Evolutionary conservation across 371 early-diverging fungal genomes (phyloP).

Genomic region (Caulochytrium protostelioides): DNA sequence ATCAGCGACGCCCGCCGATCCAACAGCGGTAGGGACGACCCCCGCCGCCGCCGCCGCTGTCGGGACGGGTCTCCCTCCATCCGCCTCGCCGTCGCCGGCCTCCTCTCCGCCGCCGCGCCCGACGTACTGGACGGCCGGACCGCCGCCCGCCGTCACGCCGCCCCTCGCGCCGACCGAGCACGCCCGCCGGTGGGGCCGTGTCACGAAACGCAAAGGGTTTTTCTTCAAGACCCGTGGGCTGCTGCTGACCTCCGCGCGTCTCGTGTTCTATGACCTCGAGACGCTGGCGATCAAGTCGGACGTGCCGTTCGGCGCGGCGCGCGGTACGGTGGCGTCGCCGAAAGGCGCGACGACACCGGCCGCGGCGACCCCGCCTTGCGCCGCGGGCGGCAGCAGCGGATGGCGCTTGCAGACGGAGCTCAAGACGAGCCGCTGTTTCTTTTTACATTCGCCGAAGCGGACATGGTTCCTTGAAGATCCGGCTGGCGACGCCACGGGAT

Average conservation of each 20-base stretch:
- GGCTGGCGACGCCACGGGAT: constrained; percentile 22
- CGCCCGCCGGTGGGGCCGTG: constrained; percentile 32
- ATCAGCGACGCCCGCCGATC: too few species aligned
- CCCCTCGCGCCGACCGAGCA: constrained; percentile 37
- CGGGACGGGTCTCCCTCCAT: too few species aligned
- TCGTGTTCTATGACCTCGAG: constrained; percentile 42
- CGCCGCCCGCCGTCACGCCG: constrained; percentile 3
- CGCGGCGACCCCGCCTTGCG: too few species aligned
- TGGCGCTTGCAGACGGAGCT: too few species aligned
- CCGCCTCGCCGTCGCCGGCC: neutral
- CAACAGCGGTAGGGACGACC: too few species aligned
- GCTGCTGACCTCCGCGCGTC: constrained; percentile 41
- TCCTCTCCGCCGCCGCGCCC: neutral
- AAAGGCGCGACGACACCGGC: too few species aligned
- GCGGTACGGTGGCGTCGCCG: too few species aligned
- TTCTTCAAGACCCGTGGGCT: constrained; percentile 37
- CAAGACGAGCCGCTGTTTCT: constrained; percentile 33
- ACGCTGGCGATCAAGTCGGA: constrained; percentile 14
- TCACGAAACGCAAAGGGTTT: constrained; percentile 35
- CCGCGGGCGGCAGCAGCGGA: too few species aligned
- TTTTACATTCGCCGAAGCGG: constrained; percentile 37
- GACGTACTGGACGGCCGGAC: neutral
- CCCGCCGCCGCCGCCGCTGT: too few species aligned
- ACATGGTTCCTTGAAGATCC: constrained; percentile 37
- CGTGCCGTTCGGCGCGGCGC: too few species aligned